Conservation (phyloP, 768 basidiomycete genomes). For the Pleurotus ostreatus region DNA sequence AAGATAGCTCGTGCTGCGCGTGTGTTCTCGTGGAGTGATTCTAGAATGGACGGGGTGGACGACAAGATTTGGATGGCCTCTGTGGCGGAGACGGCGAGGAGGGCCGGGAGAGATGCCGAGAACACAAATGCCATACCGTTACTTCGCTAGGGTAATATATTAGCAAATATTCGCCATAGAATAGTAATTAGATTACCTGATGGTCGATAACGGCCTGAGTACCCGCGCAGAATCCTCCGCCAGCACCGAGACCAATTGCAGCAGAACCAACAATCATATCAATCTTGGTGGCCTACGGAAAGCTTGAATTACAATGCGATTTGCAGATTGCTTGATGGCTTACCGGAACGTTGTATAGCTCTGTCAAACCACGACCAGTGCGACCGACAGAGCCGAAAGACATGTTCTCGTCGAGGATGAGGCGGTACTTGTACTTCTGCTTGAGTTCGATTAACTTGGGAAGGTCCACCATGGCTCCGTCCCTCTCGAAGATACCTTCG, state of each 20-base stretch:
- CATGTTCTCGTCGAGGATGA: constrained; percentile 90
- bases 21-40: constrained; percentile 77
- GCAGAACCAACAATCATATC: constrained; percentile 95
- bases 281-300: constrained; percentile 72
- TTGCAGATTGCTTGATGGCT: constrained; percentile 18
- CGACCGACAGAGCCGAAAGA: constrained; percentile 92
- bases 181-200: constrained; percentile 47
- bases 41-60: constrained; percentile 71
- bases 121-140: constrained; percentile 95
- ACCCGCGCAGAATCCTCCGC: constrained; percentile 96
- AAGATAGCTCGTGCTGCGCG: constrained; percentile 74
- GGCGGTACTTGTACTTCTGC: constrained; percentile 90
- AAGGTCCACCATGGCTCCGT: constrained; percentile 88
- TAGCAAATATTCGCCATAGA: not conserved
- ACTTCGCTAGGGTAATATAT: constrained; percentile 60
- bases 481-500: constrained; percentile 95
- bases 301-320: not conserved
- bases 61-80: constrained; percentile 80
- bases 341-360: constrained; percentile 91
- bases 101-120: constrained; percentile 90
- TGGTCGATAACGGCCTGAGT: constrained; percentile 79
- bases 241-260: constrained; percentile 76
- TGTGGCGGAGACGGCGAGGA: constrained; percentile 84
- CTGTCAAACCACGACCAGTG: constrained; percentile 92
- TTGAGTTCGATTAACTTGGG: constrained; percentile 96